A percentile compares a stretch with the other conserved stretches of the same genome.
phyloP scores from a whole-genome alignment of 2,329 filamentous ascomycete species.

The Cladosporium halotolerans region DNA sequence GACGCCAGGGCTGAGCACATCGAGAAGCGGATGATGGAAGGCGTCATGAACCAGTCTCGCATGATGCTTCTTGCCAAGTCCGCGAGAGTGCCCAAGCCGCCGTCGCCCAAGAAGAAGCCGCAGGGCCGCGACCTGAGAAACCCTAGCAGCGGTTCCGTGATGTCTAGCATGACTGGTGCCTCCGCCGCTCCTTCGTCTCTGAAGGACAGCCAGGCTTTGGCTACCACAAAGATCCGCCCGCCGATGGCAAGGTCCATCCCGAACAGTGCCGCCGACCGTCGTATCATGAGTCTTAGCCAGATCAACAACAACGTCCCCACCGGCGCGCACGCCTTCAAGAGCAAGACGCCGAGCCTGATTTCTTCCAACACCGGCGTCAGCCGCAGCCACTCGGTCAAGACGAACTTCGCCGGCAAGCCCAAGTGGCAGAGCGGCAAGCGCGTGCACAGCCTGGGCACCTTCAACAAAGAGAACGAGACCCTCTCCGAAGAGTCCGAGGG shows the following conservation, averaged over 20 bases:
- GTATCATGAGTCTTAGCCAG: conserved; percentile 86
- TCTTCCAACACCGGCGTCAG: conserved; percentile 23
- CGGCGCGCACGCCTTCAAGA: conserved; percentile 34
- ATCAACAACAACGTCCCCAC: conserved; percentile 68
- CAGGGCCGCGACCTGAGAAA: conserved; percentile 36
- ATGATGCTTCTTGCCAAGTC: conserved; percentile 72
- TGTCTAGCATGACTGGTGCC: conserved; percentile 23
- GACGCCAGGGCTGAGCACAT: conserved; percentile 80
- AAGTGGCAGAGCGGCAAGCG: conserved; percentile 29
- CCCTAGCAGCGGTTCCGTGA: conserved; percentile 33
- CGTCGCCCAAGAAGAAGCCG: conserved; percentile 32
- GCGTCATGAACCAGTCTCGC: conserved; percentile 92
- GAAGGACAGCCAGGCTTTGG: conserved; percentile 22
- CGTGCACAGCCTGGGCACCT: conserved; percentile 20
- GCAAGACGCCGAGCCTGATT: conserved; percentile 22
- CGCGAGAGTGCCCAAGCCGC: conserved; percentile 27
- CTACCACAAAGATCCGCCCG: conserved; percentile 4
- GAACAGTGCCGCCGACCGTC: conserved; percentile 44
- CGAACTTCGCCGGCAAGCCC: conserved; percentile 24
- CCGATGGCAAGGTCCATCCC: conserved; percentile 1
- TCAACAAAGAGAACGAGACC: conserved; percentile 44
- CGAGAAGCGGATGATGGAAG: conserved; percentile 87
- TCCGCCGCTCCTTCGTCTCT: conserved; percentile 20
- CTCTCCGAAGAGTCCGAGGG: conserved; percentile 39
- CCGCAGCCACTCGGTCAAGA: conserved; percentile 34